phyloP scores from a whole-genome alignment of 192 early-diverging fungal species.

The Geosiphon pyriformis region DNA sequence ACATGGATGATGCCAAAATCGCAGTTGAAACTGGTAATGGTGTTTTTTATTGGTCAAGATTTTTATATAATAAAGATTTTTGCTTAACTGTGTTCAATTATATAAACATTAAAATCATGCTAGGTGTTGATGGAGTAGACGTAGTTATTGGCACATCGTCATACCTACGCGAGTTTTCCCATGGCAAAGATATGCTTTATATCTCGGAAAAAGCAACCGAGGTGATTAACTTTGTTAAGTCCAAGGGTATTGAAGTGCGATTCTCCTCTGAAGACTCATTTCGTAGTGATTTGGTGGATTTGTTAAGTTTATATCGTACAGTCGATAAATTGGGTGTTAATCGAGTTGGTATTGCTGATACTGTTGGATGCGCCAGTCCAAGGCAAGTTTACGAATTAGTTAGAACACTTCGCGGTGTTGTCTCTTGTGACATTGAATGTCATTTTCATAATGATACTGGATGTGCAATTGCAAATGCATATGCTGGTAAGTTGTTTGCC shows the following conservation, averaged over 20 bases:
- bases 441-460: slow-evolving; percentile 99
- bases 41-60: neutral
- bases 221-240: slow-evolving; percentile 94
- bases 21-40: slow-evolving; percentile 79
- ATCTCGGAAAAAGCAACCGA: slow-evolving; percentile 95
- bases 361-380: slow-evolving; percentile 97
- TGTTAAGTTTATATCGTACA: slow-evolving; percentile 91
- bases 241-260: slow-evolving; percentile 92
- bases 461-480: slow-evolving; percentile 97
- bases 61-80: no score
- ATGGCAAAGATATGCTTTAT: slow-evolving; percentile 99
- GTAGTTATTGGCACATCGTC: slow-evolving; percentile 98
- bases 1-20: slow-evolving; percentile 97
- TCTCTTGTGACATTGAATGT: slow-evolving; percentile 97
- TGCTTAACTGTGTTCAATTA: no score
- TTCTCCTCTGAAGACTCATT: slow-evolving; percentile 99
- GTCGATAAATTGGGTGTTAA: slow-evolving; percentile 98
- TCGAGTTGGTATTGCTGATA: slow-evolving; percentile 98
- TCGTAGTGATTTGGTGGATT: slow-evolving; percentile 93
- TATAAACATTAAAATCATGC: no score
- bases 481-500: slow-evolving; percentile 61
- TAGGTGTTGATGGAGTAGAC: slow-evolving; percentile 91
- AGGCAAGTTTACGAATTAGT: slow-evolving; percentile 98
- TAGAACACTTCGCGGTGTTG: slow-evolving; percentile 87
- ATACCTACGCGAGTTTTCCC: slow-evolving; percentile 94